phyloP scores from a whole-genome alignment of 805 yeast species.

The Yarrowia phangngaensis region DNA sequence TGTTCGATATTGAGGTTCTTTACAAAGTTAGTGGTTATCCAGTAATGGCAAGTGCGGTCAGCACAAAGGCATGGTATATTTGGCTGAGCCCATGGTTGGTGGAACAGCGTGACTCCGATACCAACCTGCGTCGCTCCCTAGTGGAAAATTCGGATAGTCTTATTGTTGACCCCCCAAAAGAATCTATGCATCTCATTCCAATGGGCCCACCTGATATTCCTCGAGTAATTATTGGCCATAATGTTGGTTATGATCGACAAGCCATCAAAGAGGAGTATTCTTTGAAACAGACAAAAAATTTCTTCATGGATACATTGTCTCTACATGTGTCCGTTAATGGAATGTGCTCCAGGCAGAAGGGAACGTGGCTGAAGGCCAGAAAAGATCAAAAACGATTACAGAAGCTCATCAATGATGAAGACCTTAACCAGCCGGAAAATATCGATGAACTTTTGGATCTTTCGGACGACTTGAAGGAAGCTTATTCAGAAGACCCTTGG shows the following conservation, averaged over 20 bases:
- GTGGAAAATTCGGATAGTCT: no score
- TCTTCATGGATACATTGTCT: conserved; percentile 87
- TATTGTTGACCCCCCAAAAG: conserved; percentile 43
- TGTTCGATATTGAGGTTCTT: conserved; percentile 86
- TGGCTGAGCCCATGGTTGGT: conserved; percentile 90
- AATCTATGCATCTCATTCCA: conserved; percentile 57
- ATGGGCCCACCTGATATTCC: conserved; percentile 50
- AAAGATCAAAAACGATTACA: conserved; percentile 33
- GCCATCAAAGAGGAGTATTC: conserved; percentile 79
- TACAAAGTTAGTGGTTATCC: conserved; percentile 73
- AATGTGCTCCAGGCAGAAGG: conserved; percentile 86
- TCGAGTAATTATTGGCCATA: conserved; percentile 80
- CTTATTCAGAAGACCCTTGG: conserved; percentile 61
- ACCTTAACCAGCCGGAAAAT: conserved; percentile 13
- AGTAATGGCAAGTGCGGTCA: conserved; percentile 73
- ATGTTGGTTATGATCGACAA: conserved; percentile 87
- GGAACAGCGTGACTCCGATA: no score
- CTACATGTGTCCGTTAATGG: conserved; percentile 88
- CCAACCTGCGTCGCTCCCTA: no score
- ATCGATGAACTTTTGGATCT: conserved; percentile 32
- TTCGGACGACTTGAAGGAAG: conserved; percentile 33
- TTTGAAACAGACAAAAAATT: conserved; percentile 61
- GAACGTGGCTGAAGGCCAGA: conserved; percentile 55
- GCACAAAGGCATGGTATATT: conserved; percentile 79
- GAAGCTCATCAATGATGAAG: conserved; percentile 26